phyloP scores from a whole-genome alignment of 2,329 filamentous ascomycete species.

The Botrytis aclada region DNA sequence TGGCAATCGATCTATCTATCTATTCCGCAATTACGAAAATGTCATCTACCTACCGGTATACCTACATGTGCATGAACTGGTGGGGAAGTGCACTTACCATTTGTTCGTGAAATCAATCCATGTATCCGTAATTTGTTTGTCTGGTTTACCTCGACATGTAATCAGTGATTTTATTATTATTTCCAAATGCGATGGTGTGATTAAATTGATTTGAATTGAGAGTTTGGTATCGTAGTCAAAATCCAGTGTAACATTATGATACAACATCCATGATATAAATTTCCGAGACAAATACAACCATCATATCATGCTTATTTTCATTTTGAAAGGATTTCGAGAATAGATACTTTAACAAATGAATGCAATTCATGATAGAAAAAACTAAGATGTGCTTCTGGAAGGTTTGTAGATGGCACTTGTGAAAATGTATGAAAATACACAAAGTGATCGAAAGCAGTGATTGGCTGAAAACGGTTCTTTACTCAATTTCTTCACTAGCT shows the following conservation, averaged over 20 bases:
- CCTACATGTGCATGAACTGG: conserved; percentile 33
- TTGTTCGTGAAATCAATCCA: conserved; percentile 10
- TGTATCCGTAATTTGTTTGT: conserved; percentile 26
- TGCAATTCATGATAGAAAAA: not conserved
- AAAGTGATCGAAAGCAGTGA: conserved; percentile 32
- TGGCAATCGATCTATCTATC: not conserved
- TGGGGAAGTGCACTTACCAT: conserved; percentile 32
- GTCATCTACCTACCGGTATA: not conserved
- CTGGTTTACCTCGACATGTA: conserved; percentile 28
- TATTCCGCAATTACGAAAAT: not conserved
- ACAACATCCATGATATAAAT: not conserved
- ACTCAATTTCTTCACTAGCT: conserved; percentile 29
- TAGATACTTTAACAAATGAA: not conserved
- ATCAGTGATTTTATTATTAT: conserved; percentile 2
- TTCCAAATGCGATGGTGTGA: not conserved
- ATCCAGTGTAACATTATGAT: not conserved
- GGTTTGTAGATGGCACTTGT: conserved; percentile 11
- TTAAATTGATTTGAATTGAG: not conserved
- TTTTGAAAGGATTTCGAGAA: not conserved
- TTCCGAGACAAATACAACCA: not conserved
- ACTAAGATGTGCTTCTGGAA: conserved; percentile 3
- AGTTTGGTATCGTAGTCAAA: not conserved
- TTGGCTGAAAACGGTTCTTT: conserved; percentile 35
- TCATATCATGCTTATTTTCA: not conserved
- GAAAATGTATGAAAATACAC: not conserved